Percentiles rank a stretch among this genome's conserved stretches.
Conservation (phyloP, 495 filamentous ascomycete species). For the Apiosordaria backusii region DNA sequence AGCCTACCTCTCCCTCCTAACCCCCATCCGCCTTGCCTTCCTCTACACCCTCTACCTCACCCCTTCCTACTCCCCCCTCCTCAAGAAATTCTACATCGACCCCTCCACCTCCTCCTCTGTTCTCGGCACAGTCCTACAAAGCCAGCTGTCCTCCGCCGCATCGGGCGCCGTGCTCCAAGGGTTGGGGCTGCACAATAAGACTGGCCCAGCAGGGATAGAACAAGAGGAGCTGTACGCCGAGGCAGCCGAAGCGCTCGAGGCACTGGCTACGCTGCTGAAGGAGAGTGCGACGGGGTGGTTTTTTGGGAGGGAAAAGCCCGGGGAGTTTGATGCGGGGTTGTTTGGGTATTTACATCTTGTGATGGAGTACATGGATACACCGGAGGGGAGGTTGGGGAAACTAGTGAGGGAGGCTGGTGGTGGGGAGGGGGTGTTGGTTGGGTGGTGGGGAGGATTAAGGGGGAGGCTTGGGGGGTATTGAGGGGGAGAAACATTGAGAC, state of each 20-base stretch:
- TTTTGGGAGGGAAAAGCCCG: constrained; percentile 48
- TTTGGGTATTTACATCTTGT: constrained; percentile 90
- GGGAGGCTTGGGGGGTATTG: neutral
- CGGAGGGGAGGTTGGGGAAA: constrained; percentile 15
- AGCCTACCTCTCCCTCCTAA: constrained; percentile 78
- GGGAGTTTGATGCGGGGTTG: constrained; percentile 78
- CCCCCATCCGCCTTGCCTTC: constrained; percentile 83
- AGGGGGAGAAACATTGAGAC: neutral
- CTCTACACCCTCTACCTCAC: constrained; percentile 77
- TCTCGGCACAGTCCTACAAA: constrained; percentile 58
- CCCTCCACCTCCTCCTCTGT: constrained; percentile 57
- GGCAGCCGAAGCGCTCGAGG: constrained; percentile 67
- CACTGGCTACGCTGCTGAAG: constrained; percentile 67
- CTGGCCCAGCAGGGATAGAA: constrained; percentile 44
- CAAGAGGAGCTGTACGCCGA: constrained; percentile 60
- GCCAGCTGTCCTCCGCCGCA: constrained; percentile 68
- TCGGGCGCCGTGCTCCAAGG: constrained; percentile 26
- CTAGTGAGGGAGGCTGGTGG: constrained; percentile 19
- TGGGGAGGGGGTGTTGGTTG: constrained; percentile 15
- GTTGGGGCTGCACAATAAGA: neutral
- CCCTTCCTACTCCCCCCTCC: constrained; percentile 58
- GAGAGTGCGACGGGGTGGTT: constrained; percentile 47
- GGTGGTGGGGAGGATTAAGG: constrained; percentile 16
- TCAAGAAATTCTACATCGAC: constrained; percentile 64
- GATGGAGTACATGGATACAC: constrained; percentile 33